These are phyloP conservation scores for Suillus alpinus DNA, from an alignment of 768 basidiomycete genomes.

Conservation along the genomic window DNA sequence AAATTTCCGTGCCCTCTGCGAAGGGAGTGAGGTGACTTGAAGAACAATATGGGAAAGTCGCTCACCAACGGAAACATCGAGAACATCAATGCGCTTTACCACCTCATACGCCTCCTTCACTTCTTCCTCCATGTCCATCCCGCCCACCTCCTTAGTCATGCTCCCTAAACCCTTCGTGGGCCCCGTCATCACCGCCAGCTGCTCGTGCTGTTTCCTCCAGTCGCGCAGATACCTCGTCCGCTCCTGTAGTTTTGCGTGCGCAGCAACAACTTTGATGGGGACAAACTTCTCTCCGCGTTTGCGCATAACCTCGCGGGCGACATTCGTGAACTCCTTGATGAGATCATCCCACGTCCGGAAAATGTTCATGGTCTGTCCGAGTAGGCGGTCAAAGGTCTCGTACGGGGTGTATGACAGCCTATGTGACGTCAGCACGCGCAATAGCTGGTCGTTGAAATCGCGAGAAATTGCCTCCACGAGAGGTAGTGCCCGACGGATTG, in stretches of 20 bases:
- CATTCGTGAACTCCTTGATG: constrained; percentile 90
- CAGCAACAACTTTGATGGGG: constrained; percentile 90
- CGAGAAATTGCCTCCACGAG: constrained; percentile 97
- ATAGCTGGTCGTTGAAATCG: constrained; percentile 94
- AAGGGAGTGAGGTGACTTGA: constrained; percentile 3
- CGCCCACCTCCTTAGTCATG: constrained; percentile 73
- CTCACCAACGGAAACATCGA: constrained; percentile 90
- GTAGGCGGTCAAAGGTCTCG: constrained; percentile 86
- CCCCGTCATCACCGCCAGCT: constrained; percentile 95
- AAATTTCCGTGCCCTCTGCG: constrained; percentile 93
- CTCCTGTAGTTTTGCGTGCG: constrained; percentile 90
- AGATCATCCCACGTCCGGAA: constrained; percentile 88
- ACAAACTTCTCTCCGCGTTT: constrained; percentile 92
- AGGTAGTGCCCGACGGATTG: constrained; percentile 91
- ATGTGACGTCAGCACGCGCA: constrained; percentile 87
- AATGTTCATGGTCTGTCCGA: constrained; percentile 70
- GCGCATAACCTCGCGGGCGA: constrained; percentile 88
- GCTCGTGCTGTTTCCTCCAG: constrained; percentile 97
- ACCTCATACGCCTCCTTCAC: constrained; percentile 95
- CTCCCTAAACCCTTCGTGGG: constrained; percentile 84
- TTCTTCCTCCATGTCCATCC: constrained; percentile 98
- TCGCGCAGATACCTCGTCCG: constrained; percentile 81
- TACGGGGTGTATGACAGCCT: constrained; percentile 93
- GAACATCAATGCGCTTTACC: constrained; percentile 93
- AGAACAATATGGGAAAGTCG: constrained; percentile 4